Percentiles rank a stretch among this genome's conserved stretches.
Evolutionary conservation across 2,329 filamentous ascomycete species (phyloP).

Genomic region (Leptographium flavum): DNA sequence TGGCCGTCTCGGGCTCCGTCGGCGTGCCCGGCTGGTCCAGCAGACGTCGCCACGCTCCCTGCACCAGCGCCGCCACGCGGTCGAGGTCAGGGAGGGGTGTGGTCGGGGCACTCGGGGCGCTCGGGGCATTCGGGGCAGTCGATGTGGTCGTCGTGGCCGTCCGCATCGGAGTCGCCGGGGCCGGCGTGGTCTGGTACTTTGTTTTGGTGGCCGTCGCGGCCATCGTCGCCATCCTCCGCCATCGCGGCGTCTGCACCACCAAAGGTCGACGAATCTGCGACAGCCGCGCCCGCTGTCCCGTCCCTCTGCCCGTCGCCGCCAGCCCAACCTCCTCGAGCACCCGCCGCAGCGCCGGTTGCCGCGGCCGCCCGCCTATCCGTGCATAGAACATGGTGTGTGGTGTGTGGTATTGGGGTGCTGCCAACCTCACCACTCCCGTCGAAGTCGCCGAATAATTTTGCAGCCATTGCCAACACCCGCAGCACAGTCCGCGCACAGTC

Average conservation of each 20-base stretch:
- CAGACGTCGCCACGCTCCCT: conserved; percentile 28
- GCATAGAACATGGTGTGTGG: background rate
- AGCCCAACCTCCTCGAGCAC: conserved; percentile 16
- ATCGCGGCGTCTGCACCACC: too few relatives aligned
- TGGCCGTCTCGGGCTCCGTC: conserved; percentile 25
- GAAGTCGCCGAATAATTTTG: conserved; percentile 1
- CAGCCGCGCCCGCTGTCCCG: too few relatives aligned
- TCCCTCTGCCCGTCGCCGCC: conserved; percentile 11
- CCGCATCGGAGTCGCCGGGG: too few relatives aligned
- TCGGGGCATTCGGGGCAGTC: too few relatives aligned
- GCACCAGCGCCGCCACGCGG: conserved; percentile 26
- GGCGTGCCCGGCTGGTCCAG: conserved; percentile 30
- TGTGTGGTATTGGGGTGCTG: background rate
- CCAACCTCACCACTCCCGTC: background rate
- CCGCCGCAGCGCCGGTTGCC: conserved; percentile 8
- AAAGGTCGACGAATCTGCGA: too few relatives aligned
- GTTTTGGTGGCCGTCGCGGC: too few relatives aligned
- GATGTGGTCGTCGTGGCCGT: conserved; percentile 2
- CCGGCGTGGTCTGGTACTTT: too few relatives aligned
- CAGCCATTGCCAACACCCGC: background rate
- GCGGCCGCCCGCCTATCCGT: background rate
- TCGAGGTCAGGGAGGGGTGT: conserved; percentile 20
- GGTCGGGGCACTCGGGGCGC: background rate
- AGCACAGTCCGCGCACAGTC: background rate
- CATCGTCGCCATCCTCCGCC: too few relatives aligned